Base-by-base conservation (phyloP, 2,329 filamentous ascomycete genomes). In the Ophiostoma ulmi region DNA sequence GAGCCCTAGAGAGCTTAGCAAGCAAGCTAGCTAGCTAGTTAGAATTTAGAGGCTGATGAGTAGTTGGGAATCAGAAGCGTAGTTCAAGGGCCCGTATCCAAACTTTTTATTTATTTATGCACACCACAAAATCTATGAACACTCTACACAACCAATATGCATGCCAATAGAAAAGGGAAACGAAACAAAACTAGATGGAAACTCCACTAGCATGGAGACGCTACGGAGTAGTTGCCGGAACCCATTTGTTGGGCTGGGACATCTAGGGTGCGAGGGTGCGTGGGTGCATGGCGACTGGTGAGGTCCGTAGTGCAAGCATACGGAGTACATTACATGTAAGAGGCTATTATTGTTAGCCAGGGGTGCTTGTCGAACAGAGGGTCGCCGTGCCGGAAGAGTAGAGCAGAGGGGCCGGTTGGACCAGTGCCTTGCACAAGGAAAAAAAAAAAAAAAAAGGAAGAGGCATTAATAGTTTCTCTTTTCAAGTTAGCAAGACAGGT, bases 241-340 rank as follows among this genome's bases (percentile, higher is more conserved):
- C 71, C 71, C 71, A 72, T 70, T 70, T 68, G 67, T 68, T 73
- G 70, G 72, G 70, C 72, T 72, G 70, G 72, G 68, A 67, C 70
- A 63, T 63, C 55, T 67, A 44, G 68, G 58, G 68, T 55, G 55
- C 55, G 68, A 69, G 58, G 64, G 41, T 36, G 71, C 65, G 63
- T 35, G n/a, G 55, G 17, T 26, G 6, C 52, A 13, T 58, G 22
- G 13, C 55, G 26, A 31, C 22, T 26, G 55, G 52, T 31, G 20
- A 22, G 38, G 38, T 8, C 38, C 38, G 38, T 39, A 39, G 38
- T 4, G 31, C 31, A 26, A 26, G 31, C 31, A 11, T 39, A 39
- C 38, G 38, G 38, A n/a, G 52, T 31, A 31, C 26, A 22, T 22
- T 61, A n/a, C 58, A 36, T 58, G 52, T 44, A 44, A 61, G 67